These are phyloP conservation scores for Microsporum audouinii DNA, from an alignment of 2,329 filamentous ascomycete species.

Conservation along the genomic window DNA sequence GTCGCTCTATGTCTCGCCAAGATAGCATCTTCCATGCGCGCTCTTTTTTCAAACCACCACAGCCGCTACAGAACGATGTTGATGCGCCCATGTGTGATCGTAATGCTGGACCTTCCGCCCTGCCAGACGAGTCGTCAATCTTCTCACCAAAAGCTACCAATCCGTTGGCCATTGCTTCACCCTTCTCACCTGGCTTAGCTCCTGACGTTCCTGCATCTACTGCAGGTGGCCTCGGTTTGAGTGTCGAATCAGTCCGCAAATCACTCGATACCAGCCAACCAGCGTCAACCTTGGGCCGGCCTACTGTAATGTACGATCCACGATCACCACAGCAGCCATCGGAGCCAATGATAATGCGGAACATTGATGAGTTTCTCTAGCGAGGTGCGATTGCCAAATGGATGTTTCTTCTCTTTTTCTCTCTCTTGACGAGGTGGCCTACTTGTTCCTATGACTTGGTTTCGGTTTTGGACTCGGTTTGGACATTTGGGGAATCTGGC, in stretches of 20 bases:
- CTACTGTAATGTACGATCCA: slow-evolving; percentile 23
- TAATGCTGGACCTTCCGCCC: slow-evolving; percentile 23
- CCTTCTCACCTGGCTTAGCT: slow-evolving; percentile 21
- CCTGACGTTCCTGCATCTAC: slow-evolving; percentile 10
- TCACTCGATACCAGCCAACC: not conserved
- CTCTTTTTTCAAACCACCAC: slow-evolving; percentile 13
- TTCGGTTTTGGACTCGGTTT: slow-evolving; percentile 2
- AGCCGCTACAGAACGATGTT: not conserved
- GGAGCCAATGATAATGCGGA: slow-evolving; percentile 35
- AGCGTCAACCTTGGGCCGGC: not conserved
- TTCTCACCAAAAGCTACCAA: slow-evolving; percentile 37
- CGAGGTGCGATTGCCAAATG: not conserved
- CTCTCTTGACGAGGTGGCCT: not conserved
- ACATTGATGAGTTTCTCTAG: slow-evolving; percentile 37
- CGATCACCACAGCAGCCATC: slow-evolving; percentile 30
- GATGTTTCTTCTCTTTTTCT: not conserved
- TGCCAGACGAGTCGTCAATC: slow-evolving; percentile 24
- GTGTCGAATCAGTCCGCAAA: slow-evolving; percentile 5
- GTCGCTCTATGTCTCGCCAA: slow-evolving; percentile 8
- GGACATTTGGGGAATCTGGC: not conserved
- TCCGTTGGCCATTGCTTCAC: slow-evolving; percentile 31
- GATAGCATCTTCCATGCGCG: slow-evolving; percentile 7
- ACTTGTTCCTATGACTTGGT: not conserved
- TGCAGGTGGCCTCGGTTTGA: slow-evolving; percentile 15
- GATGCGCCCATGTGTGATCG: slow-evolving; percentile 15